phyloP scores from a whole-genome alignment of 2,329 filamentous ascomycete genomes.

The Arthrinium puccinioides region DNA sequence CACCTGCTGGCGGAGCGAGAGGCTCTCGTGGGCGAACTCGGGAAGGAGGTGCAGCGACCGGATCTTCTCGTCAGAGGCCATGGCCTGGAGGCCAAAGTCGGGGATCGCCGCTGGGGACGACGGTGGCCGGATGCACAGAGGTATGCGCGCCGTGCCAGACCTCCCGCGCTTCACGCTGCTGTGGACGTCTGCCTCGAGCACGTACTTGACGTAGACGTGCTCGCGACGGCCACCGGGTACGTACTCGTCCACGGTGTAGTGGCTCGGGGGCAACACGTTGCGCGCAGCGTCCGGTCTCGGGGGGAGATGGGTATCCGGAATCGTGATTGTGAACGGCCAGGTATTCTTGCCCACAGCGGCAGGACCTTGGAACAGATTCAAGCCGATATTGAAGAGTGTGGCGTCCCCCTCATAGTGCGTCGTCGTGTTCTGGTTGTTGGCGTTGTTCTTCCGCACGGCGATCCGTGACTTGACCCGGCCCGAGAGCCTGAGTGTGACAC shows the following conservation, averaged over 20 bases:
- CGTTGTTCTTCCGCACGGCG: background rate
- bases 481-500: conserved; percentile 1
- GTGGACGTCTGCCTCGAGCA: conserved; percentile 20
- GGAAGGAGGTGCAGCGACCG: conserved; percentile 21
- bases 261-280: background rate
- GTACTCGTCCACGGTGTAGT: background rate
- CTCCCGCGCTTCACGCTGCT: background rate
- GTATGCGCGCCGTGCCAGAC: conserved; percentile 12
- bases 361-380: conserved; percentile 11
- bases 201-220: conserved; percentile 28
- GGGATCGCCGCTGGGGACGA: conserved; percentile 9
- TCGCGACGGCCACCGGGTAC: conserved; percentile 3
- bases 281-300: background rate
- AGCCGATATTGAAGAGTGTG: conserved; percentile 12
- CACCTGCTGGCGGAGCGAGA: conserved; percentile 25
- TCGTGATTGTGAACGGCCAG: conserved; percentile 22
- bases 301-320: conserved; percentile 12
- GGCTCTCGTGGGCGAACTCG: conserved; percentile 12
- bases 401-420: conserved; percentile 3
- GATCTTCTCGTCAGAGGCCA: background rate
- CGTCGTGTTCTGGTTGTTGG: background rate
- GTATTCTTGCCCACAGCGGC: conserved; percentile 1
- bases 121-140: conserved; percentile 11
- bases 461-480: conserved; percentile 1
- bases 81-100: conserved; percentile 7